Evolutionary conservation across 1,139 yeast species (phyloP).

Genomic region (Geotrichum macrosporum): DNA sequence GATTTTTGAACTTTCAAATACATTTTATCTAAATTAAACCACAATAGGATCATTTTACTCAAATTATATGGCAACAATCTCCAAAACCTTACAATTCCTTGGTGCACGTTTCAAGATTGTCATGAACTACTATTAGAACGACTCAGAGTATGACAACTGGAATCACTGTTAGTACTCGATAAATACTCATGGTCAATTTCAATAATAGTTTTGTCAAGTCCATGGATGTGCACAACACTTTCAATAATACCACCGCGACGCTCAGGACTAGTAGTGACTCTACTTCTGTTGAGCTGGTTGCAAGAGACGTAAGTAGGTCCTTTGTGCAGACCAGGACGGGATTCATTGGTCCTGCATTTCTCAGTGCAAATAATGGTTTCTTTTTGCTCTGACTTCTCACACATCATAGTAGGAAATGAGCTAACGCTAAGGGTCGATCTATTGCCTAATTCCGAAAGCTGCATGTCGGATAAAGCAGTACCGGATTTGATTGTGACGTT

Average conservation of each 20-base stretch:
- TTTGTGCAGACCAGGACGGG: constrained; percentile 5
- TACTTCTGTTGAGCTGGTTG: too few species aligned
- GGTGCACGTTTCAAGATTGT: too few species aligned
- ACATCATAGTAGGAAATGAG: constrained; percentile 4
- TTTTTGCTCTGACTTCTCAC: constrained; percentile 14
- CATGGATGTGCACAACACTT: constrained; percentile 76
- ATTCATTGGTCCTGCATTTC: constrained; percentile 44
- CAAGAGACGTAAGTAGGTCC: not conserved
- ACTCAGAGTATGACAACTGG: too few species aligned
- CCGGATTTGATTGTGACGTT: constrained; percentile 41
- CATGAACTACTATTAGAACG: too few species aligned
- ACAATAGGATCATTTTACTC: too few species aligned
- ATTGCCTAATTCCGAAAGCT: not conserved
- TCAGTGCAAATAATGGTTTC: constrained; percentile 50
- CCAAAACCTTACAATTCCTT: too few species aligned
- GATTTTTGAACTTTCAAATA: too few species aligned
- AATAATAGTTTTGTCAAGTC: constrained; percentile 82
- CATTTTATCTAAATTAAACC: too few species aligned
- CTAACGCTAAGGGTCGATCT: not conserved
- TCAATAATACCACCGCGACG: constrained; percentile 72
- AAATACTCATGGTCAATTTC: too few species aligned
- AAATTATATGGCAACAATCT: too few species aligned
- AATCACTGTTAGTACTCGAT: too few species aligned
- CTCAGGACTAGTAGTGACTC: constrained; percentile 23
- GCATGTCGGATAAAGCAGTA: not conserved